These are phyloP conservation scores for Alternaria sp. DNA, from an alignment of 2,329 filamentous ascomycete genomes.

Conservation along the genomic window DNA sequence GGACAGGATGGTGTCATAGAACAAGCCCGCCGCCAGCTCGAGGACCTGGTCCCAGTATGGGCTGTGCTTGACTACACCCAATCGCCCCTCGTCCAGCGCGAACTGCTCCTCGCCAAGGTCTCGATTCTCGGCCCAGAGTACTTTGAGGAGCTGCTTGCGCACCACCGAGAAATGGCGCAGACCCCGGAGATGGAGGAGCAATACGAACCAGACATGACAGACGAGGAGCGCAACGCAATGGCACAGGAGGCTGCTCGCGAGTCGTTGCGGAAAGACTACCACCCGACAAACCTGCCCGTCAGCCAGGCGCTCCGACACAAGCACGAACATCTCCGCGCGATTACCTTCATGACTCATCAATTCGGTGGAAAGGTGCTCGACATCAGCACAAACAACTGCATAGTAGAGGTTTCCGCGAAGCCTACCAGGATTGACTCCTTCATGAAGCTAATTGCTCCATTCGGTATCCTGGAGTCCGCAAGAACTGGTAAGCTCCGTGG, in stretches of 20 bases:
- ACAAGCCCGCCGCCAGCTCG: conserved; percentile 91
- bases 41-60: conserved; percentile 98
- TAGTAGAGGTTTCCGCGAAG: conserved; percentile 96
- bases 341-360: conserved; percentile 95
- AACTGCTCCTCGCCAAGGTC: conserved; percentile 93
- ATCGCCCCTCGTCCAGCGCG: conserved; percentile 91
- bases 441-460: conserved; percentile 92
- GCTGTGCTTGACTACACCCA: conserved; percentile 95
- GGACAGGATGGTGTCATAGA: conserved; percentile 97
- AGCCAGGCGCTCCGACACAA: conserved; percentile 94
- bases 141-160: conserved; percentile 93
- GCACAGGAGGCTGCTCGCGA: conserved; percentile 48
- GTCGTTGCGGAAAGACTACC: conserved; percentile 70
- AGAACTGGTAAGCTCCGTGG: conserved; percentile 69
- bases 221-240: conserved; percentile 38
- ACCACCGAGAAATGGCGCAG: conserved; percentile 88
- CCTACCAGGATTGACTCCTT: conserved; percentile 94
- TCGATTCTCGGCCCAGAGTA: conserved; percentile 97
- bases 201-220: conserved; percentile 33
- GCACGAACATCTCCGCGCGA: conserved; percentile 94
- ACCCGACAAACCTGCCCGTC: conserved; percentile 83
- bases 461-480: conserved; percentile 95
- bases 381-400: conserved; percentile 98
- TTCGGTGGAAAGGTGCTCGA: conserved; percentile 97
- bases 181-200: conserved; percentile 42